These are phyloP conservation scores for Heliamphora pulchella DNA, from an alignment of 179 eudicot genomes.

Conservation along the genomic window DNA sequence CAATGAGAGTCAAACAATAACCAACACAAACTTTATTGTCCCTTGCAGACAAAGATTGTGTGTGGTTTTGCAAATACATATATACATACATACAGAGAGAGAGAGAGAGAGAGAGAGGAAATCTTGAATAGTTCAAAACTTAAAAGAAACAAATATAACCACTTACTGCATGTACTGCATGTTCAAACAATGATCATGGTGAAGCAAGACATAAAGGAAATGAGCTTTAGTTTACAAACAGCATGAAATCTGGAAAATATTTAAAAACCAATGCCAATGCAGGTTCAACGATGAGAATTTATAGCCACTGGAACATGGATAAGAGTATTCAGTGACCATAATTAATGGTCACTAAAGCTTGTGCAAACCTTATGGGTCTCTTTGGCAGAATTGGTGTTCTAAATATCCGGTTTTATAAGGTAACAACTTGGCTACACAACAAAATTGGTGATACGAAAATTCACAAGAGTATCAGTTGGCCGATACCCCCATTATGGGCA, in stretches of 20 bases:
- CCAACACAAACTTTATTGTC: background rate
- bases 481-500: too few species aligned
- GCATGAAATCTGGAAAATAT: background rate
- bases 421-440: too few species aligned
- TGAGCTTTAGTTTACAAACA: background rate
- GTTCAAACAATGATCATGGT: background rate
- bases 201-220: background rate
- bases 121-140: background rate
- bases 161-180: background rate
- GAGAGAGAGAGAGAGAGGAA: too few species aligned
- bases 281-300: background rate
- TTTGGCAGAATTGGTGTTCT: background rate
- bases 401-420: too few species aligned
- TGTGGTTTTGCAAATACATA: background rate
- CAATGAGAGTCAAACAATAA: conserved; percentile 2
- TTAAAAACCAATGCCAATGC: background rate
- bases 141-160: background rate
- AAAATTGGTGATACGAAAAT: too few species aligned
- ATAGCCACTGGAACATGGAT: background rate
- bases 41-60: background rate
- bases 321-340: background rate
- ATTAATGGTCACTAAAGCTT: background rate
- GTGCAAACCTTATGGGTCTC: background rate
- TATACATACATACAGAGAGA: background rate
- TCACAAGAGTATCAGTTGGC: too few species aligned